A percentile compares a stretch with the other conserved stretches of the same genome.
These are phyloP conservation scores for Kipferlia bialata DNA, from an alignment of 78 protist genomes.

Conservation along the genomic window DNA sequence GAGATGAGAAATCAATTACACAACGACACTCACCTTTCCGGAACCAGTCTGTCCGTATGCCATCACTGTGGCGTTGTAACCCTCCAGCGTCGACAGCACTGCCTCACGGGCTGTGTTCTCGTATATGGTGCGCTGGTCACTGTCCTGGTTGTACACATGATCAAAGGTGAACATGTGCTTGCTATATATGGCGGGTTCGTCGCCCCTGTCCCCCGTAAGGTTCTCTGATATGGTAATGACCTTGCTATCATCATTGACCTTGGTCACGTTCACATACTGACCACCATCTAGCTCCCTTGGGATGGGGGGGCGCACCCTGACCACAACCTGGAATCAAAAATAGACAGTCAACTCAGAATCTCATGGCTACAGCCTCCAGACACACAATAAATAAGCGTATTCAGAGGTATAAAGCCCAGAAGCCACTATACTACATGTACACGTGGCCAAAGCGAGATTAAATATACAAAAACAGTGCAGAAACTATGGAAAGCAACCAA, in stretches of 20 bases:
- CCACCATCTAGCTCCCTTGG: conserved; percentile 28
- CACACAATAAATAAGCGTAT: too few species aligned
- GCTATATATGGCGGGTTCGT: not conserved
- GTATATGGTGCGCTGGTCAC: conserved; percentile 37
- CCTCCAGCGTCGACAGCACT: conserved; percentile 34
- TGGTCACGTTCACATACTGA: conserved; percentile 2
- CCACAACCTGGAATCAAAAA: conserved; percentile 35
- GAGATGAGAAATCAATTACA: not conserved
- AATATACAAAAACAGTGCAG: too few species aligned
- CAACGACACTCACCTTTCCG: conserved; percentile 22
- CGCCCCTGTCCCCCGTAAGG: conserved; percentile 1
- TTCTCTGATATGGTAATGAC: conserved; percentile 11
- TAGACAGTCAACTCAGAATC: too few species aligned
- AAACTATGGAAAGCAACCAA: too few species aligned
- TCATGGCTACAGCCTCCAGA: too few species aligned
- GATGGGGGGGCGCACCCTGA: conserved; percentile 47
- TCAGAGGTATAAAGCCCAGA: too few species aligned
- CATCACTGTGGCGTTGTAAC: conserved; percentile 56
- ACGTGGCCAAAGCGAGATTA: too few species aligned
- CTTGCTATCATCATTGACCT: not conserved
- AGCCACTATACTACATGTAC: too few species aligned
- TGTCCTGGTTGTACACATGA: conserved; percentile 34
- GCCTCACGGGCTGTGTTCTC: conserved; percentile 36
- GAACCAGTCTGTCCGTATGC: conserved; percentile 66
- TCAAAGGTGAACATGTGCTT: conserved; percentile 44